phyloP scores from a whole-genome alignment of 441 rosid species.

The Melastoma candidum region DNA sequence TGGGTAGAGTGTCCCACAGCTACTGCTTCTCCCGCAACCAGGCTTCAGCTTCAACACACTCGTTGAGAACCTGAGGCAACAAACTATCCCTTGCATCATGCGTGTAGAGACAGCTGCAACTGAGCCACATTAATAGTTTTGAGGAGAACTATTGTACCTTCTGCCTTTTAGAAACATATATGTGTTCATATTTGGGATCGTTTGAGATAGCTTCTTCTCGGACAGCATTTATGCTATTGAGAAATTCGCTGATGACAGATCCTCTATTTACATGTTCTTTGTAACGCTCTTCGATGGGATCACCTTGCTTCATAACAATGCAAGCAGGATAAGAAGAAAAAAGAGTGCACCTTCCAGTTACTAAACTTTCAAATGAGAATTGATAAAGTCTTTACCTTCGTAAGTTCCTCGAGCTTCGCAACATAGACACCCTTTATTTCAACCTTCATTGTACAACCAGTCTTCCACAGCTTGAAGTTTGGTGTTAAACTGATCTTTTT shows the following conservation, averaged over 20 bases:
- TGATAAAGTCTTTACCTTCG: conserved; percentile 39
- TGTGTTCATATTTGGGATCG: conserved; percentile 89
- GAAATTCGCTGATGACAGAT: conserved; percentile 60
- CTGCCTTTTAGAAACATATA: conserved; percentile 73
- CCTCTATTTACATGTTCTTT: conserved; percentile 68
- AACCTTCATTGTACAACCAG: conserved; percentile 96
- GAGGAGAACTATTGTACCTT: conserved; percentile 33
- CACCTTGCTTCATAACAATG: conserved; percentile 57
- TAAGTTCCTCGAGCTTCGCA: conserved; percentile 89
- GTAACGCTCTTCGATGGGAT: conserved; percentile 79
- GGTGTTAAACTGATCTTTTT: conserved; percentile 51
- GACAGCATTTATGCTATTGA: conserved; percentile 63
- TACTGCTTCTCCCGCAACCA: conserved; percentile 83
- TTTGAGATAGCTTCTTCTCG: conserved; percentile 81
- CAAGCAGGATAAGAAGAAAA: background rate
- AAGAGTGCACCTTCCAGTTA: background rate
- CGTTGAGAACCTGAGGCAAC: conserved; percentile 53
- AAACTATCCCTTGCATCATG: too few species aligned
- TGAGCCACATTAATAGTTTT: too few species aligned
- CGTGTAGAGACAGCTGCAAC: too few species aligned
- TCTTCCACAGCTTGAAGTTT: conserved; percentile 81
- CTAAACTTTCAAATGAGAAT: background rate
- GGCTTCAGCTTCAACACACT: conserved; percentile 79
- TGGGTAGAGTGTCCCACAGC: conserved; percentile 79
- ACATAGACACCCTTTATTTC: conserved; percentile 93